Evolutionary conservation across 139 green algal species (phyloP), one percentile per base, ranked within the genome.

Genomic region (Zygnema cylindricum): DNA sequence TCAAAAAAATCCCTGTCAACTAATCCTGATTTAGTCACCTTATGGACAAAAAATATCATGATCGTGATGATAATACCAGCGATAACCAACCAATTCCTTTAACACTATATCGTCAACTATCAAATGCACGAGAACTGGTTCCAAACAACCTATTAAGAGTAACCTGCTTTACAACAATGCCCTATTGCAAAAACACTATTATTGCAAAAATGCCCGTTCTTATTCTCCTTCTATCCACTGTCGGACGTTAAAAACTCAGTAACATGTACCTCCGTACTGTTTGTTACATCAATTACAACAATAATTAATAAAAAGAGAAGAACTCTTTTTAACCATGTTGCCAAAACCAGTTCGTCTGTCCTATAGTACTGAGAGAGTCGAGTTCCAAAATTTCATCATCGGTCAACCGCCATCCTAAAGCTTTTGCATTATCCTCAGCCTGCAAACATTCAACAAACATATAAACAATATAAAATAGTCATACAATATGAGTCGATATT

Each of bases 381-480:
- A 90, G 39, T 42, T 90, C 63, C 16, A 69, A 7, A 25, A 89
- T 40, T 42, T 90, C 79, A 22, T 90, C 79, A 0, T 49, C 1
- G 0, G 86, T 55, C 85, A 90, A 23, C 22, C 49, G 49, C 86
- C 86, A 90, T 21, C 81, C 81, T 32, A 90, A 25, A 0, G 89
- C 88, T 38, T 89, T 89, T 35, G 86, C 85, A 32, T 93, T 76
- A 3, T 93, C 89, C 57, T 93, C 77, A n/a, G 93, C 92, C 85
- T 96, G 94, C 71, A 82, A 25, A 7, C 49, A n/a, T n/a, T n/a
- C n/a, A n/a, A n/a, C n/a, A n/a, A n/a, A n/a, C n/a, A n/a, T n/a
- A n/a, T n/a, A n/a, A n/a, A n/a, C n/a, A n/a, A n/a, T n/a, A n/a
- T n/a, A n/a, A n/a, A n/a, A n/a, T n/a, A n/a, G n/a, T n/a, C n/a